These are phyloP conservation scores for Sphagnum contortum DNA, from an alignment of 225 moss, liverwort and hornwort genomes.

Conservation along the genomic window DNA sequence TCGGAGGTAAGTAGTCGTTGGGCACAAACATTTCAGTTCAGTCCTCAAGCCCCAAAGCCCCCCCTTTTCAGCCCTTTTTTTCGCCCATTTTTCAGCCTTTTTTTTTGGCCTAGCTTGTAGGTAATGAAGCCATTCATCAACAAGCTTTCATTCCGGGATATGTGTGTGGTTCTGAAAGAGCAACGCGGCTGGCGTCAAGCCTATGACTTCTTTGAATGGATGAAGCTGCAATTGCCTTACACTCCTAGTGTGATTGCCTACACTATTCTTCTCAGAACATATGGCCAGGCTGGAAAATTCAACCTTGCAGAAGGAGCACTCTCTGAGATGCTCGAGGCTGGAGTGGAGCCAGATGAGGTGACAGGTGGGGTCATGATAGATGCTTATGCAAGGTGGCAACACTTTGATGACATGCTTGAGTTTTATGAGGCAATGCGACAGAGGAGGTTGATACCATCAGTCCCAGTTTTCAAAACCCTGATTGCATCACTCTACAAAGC, in stretches of 20 bases:
- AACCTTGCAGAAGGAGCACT: constrained; percentile 68
- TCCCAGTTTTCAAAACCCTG: constrained; percentile 61
- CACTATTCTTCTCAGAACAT: constrained; percentile 75
- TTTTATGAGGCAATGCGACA: constrained; percentile 86
- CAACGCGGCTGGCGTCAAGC: constrained; percentile 85
- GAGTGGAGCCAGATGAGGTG: constrained; percentile 85
- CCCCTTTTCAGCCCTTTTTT: no score
- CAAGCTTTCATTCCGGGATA: constrained; percentile 74
- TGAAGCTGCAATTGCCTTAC: constrained; percentile 93
- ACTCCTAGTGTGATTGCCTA: constrained; percentile 79
- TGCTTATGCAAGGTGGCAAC: constrained; percentile 54
- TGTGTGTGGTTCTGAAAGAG: constrained; percentile 89
- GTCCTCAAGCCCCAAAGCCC: no score
- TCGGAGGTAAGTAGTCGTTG: no score
- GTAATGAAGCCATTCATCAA: constrained; percentile 69
- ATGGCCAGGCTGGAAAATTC: constrained; percentile 73
- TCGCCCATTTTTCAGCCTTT: no score
- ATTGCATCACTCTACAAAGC: constrained; percentile 60
- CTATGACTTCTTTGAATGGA: constrained; percentile 77
- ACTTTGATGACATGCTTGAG: constrained; percentile 61
- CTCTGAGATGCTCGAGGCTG: constrained; percentile 72
- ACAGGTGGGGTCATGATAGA: constrained; percentile 63
- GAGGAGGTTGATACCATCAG: constrained; percentile 61
- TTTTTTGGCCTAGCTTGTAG: constrained; percentile 10
- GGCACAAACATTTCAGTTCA: no score